Percentiles rank a stretch among this genome's conserved stretches.
Evolutionary conservation across 352 stramenopile genomes (phyloP).

Genomic region (Plasmopara muralis): DNA sequence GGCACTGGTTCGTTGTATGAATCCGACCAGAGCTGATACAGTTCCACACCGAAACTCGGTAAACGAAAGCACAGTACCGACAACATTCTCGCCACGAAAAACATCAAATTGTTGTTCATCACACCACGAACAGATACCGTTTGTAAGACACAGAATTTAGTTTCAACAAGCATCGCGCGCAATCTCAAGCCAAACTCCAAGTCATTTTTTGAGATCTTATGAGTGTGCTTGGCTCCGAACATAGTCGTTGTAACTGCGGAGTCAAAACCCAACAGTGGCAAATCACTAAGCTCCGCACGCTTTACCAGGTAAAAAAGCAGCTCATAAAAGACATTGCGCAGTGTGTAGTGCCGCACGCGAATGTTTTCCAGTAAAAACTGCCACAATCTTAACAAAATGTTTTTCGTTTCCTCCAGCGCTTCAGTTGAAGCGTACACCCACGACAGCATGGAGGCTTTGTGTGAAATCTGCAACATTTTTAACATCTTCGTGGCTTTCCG

Average conservation of each 20-base stretch:
- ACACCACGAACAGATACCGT: slow-evolving; percentile 82
- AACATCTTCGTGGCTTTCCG: slow-evolving; percentile 86
- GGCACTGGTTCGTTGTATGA: slow-evolving; percentile 74
- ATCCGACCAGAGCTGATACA: slow-evolving; percentile 85
- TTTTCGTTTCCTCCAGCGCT: slow-evolving; percentile 83
- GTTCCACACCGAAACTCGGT: slow-evolving; percentile 79
- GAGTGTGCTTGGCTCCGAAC: slow-evolving; percentile 59
- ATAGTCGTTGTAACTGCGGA: slow-evolving; percentile 55
- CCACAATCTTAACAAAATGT: slow-evolving; percentile 77
- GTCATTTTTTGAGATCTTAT: slow-evolving; percentile 76
- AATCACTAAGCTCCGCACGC: slow-evolving; percentile 76
- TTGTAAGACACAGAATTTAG: slow-evolving; percentile 84
- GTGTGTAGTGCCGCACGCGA: slow-evolving; percentile 82
- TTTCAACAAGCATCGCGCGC: slow-evolving; percentile 85
- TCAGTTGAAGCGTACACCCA: slow-evolving; percentile 82
- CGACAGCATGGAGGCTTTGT: slow-evolving; percentile 86
- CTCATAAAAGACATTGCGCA: slow-evolving; percentile 87
- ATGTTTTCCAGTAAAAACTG: slow-evolving; percentile 88
- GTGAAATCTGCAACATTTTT: slow-evolving; percentile 85
- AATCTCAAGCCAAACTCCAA: slow-evolving; percentile 81
- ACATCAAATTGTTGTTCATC: slow-evolving; percentile 91
- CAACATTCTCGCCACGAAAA: slow-evolving; percentile 84
- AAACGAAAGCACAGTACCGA: slow-evolving; percentile 83
- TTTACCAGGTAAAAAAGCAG: slow-evolving; percentile 87
- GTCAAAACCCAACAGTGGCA: slow-evolving; percentile 79